Evolutionary conservation across 1,139 yeast species (phyloP), one percentile per base, ranked within the genome.

Genomic region (Lodderomyces pseudojiufengensis): DNA sequence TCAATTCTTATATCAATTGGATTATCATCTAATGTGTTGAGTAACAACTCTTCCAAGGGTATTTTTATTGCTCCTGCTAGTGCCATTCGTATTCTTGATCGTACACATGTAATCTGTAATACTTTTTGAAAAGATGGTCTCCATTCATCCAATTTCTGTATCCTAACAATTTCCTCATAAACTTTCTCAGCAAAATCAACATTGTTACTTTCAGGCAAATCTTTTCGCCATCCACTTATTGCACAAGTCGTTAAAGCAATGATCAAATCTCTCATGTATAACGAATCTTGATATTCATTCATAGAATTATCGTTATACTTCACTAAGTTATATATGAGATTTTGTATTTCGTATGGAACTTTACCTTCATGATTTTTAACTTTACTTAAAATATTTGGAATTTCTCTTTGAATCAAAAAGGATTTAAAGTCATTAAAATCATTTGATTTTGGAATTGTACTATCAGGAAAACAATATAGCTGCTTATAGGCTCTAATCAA

Each of bases 251-350:
- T 76, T 6, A 86, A 63, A 2, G 85, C 67, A 18, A 63, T 58
- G 5, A 92, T 70, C 43, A 92, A 59, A 2, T 68, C 67, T 4
- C 80, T 63, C 6, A 88, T 57, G 48, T 86, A 92, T 48, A 66
- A 74, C 31, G 83, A 70, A 54, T 92, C 98, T 35, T 82, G 78
- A 55, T 76, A 92, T 10, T 70, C 70, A 53, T 94, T 92, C 49
- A 75, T 82, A 8, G 87, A 70, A 53, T 92, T 94, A 49, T 92
- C 97, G 52, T 90, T 92, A 59, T 80, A 90, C 41, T 85, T 76
- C 40, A 92, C 66, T 41, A 90, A 61, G 48, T 83, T 88, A 35
- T 88, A 61, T 30, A 94, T 48, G 37, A 92, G 74, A 28, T 69
- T 64, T 49, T 77, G 78, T 7, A 87, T 72, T 32, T 70, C 78